Percentiles rank a stretch among this genome's conserved stretches.
Conservation (phyloP, 768 basidiomycete species). For the Russula dissimulans region DNA sequence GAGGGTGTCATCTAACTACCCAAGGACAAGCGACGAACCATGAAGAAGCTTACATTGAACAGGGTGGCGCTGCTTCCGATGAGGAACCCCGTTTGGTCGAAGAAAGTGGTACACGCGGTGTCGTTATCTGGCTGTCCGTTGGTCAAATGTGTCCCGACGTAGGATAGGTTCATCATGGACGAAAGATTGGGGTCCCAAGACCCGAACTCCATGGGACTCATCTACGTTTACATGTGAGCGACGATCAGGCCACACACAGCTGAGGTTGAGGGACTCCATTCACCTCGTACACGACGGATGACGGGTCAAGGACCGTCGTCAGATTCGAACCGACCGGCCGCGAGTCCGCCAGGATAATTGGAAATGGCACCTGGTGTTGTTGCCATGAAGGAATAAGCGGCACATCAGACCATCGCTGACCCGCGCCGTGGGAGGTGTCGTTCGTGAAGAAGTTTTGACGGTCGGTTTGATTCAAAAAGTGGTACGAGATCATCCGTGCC, state of each 20-base stretch:
- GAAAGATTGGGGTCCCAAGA: conserved; percentile 66
- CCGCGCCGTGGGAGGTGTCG: conserved; percentile 56
- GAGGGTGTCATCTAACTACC: background rate
- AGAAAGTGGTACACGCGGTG: conserved; percentile 59
- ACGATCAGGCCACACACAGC: background rate
- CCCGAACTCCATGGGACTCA: conserved; percentile 58
- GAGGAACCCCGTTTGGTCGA: conserved; percentile 66
- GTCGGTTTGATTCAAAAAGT: conserved; percentile 62
- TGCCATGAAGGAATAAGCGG: conserved; percentile 43
- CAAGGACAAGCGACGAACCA: background rate
- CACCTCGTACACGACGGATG: conserved; percentile 53
- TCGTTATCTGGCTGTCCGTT: conserved; percentile 47
- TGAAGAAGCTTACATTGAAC: conserved; percentile 42
- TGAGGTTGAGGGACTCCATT: conserved; percentile 12
- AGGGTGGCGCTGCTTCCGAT: conserved; percentile 68
- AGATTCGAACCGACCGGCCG: conserved; percentile 37
- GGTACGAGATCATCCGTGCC: conserved; percentile 58
- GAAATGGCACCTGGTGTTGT: conserved; percentile 48
- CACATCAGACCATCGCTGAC: conserved; percentile 57
- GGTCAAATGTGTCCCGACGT: conserved; percentile 53
- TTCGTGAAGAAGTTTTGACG: conserved; percentile 52
- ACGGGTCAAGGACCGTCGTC: conserved; percentile 32
- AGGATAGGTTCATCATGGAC: conserved; percentile 56
- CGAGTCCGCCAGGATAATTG: conserved; percentile 54
- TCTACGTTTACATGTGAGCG: conserved; percentile 27